Evolutionary conservation across 164 flowering plant species (phyloP).

Genomic region (Magnolia sinica): DNA sequence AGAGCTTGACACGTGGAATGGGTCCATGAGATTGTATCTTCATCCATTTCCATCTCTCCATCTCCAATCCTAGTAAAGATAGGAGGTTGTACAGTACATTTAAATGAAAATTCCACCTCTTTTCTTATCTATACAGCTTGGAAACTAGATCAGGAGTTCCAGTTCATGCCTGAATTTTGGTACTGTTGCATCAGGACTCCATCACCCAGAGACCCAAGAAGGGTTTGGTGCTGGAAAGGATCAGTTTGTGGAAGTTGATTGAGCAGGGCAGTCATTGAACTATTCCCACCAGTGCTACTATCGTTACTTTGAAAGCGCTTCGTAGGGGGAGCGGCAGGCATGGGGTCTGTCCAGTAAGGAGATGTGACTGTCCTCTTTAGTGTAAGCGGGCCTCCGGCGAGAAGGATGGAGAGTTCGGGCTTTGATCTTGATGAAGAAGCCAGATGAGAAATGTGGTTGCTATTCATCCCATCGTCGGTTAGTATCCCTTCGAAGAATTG

Average conservation of each 20-base stretch:
- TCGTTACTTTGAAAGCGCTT: conserved; percentile 30
- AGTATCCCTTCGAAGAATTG: conserved; percentile 41
- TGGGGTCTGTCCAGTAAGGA: conserved; percentile 30
- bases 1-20: background rate
- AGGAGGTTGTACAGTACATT: background rate
- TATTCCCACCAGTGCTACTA: conserved; percentile 12
- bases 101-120: background rate
- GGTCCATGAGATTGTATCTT: background rate
- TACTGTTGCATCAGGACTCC: conserved; percentile 49
- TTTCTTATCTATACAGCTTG: background rate
- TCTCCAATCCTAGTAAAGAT: background rate
- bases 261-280: conserved; percentile 36
- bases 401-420: conserved; percentile 6
- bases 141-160: conserved; percentile 37
- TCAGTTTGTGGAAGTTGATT: conserved; percentile 42
- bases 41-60: background rate
- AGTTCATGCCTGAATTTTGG: conserved; percentile 56
- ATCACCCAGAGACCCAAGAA: conserved; percentile 49
- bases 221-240: conserved; percentile 22
- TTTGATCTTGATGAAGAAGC: conserved; percentile 24
- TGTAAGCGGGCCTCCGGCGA: conserved; percentile 8
- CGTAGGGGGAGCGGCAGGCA: conserved; percentile 3
- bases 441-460: conserved; percentile 23
- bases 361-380: conserved; percentile 23
- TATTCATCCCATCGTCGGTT: conserved; percentile 19